A percentile compares a stretch with the other conserved stretches of the same genome.
Conservation (phyloP, 2,329 filamentous ascomycete genomes). For the Claviceps humidiphila region DNA sequence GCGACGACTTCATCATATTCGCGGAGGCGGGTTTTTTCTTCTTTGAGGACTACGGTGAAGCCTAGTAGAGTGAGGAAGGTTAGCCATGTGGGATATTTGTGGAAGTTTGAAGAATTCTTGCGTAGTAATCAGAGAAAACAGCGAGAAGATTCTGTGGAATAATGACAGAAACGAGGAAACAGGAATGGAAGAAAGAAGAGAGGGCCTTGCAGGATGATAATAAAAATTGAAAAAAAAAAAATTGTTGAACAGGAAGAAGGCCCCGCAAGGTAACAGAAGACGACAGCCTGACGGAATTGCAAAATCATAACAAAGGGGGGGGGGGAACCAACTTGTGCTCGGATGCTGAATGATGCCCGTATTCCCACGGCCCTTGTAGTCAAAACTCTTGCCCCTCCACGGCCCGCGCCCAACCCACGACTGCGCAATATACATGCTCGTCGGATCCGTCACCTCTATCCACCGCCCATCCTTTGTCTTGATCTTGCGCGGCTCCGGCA, state of each 20-base stretch:
- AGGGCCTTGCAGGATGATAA: too few species aligned
- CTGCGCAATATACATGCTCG: constrained; percentile 79
- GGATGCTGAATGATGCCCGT: constrained; percentile 57
- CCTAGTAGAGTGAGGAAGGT: constrained; percentile 30
- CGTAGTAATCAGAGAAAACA: too few species aligned
- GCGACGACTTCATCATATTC: constrained; percentile 64
- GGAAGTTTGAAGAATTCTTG: neutral
- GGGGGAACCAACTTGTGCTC: constrained; percentile 51
- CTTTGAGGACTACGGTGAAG: constrained; percentile 74
- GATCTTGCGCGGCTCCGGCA: constrained; percentile 36
- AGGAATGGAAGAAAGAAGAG: neutral
- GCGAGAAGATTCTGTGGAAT: neutral
- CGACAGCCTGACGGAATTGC: too few species aligned
- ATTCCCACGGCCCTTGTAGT: constrained; percentile 65
- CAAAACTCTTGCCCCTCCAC: constrained; percentile 41
- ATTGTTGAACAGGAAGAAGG: too few species aligned
- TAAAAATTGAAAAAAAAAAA: neutral
- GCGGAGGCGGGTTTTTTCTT: constrained; percentile 80
- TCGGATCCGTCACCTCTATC: constrained; percentile 57
- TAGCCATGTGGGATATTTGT: too few species aligned
- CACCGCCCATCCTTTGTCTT: constrained; percentile 62
- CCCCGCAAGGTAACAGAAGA: too few species aligned
- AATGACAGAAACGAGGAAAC: neutral
- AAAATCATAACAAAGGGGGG: too few species aligned
- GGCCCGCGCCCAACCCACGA: constrained; percentile 80